A percentile compares a stretch with the other conserved stretches of the same genome.
Evolutionary conservation across 2,329 filamentous ascomycete species (phyloP).

Genomic region (Colletotrichum eleusines): DNA sequence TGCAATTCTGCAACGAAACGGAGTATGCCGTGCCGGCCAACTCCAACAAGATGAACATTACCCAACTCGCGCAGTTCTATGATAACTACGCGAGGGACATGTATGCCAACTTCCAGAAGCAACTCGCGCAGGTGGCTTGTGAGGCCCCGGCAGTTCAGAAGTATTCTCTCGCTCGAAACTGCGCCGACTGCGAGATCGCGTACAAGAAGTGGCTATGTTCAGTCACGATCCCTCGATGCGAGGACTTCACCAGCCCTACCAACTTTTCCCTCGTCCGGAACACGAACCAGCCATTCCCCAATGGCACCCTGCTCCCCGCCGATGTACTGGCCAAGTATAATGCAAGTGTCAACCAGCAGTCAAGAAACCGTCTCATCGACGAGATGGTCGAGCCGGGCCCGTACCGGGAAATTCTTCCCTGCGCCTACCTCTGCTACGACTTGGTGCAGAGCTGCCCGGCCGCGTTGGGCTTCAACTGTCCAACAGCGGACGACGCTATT

Average conservation of each 20-base stretch:
- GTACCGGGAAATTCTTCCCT: constrained; percentile 93
- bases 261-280: constrained; percentile 70
- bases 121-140: constrained; percentile 86
- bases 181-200: constrained; percentile 79
- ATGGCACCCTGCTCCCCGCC: constrained; percentile 68
- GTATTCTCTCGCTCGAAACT: constrained; percentile 85
- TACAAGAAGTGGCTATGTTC: constrained; percentile 98
- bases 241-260: constrained; percentile 77
- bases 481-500: constrained; percentile 54
- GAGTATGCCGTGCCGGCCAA: constrained; percentile 94
- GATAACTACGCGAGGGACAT: constrained; percentile 78
- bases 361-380: constrained; percentile 82
- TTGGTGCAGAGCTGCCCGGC: constrained; percentile 89
- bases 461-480: constrained; percentile 80
- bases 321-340: constrained; percentile 48
- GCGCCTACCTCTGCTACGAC: constrained; percentile 87
- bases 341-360: constrained; percentile 62
- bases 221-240: constrained; percentile 91
- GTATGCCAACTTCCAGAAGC: constrained; percentile 84
- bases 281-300: constrained; percentile 76
- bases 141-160: constrained; percentile 78
- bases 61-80: constrained; percentile 77
- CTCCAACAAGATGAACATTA: constrained; percentile 67
- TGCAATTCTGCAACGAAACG: constrained; percentile 89
- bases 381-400: constrained; percentile 80